Evolutionary conservation across 768 basidiomycete species (phyloP).

Genomic region (Chalciporus chontae): DNA sequence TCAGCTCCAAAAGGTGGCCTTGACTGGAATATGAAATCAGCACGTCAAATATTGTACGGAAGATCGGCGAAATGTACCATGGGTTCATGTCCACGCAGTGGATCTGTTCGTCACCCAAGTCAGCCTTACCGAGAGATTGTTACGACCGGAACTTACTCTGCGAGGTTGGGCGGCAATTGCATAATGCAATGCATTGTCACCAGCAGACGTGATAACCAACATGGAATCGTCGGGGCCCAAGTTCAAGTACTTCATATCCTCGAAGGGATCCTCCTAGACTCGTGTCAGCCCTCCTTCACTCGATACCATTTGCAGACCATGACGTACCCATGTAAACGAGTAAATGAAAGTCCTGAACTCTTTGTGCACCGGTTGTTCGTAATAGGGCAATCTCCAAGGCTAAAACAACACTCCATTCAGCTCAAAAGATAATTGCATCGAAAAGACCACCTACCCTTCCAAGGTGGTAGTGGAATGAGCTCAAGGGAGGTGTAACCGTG

Average conservation of each 20-base stretch:
- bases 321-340: constrained; percentile 55
- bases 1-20: constrained; percentile 76
- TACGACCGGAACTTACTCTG: constrained; percentile 33
- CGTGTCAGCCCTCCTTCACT: not conserved
- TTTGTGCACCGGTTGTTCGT: constrained; percentile 65
- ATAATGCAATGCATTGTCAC: constrained; percentile 79
- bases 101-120: constrained; percentile 33
- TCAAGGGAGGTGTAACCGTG: constrained; percentile 51
- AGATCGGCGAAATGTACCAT: constrained; percentile 31
- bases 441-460: constrained; percentile 35
- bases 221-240: constrained; percentile 61
- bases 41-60: not conserved
- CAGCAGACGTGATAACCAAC: constrained; percentile 73
- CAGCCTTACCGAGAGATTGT: not conserved
- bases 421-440: not conserved
- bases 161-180: constrained; percentile 62
- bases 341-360: constrained; percentile 63
- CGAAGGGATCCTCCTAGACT: constrained; percentile 65
- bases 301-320: not conserved
- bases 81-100: constrained; percentile 78
- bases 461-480: constrained; percentile 61
- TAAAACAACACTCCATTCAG: constrained; percentile 21
- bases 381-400: constrained; percentile 69
- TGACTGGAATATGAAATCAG: constrained; percentile 38
- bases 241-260: constrained; percentile 63